Evolutionary conservation across 805 yeast species (phyloP), one percentile per base, ranked within the genome.

Genomic region (Kazachstania viticola): DNA sequence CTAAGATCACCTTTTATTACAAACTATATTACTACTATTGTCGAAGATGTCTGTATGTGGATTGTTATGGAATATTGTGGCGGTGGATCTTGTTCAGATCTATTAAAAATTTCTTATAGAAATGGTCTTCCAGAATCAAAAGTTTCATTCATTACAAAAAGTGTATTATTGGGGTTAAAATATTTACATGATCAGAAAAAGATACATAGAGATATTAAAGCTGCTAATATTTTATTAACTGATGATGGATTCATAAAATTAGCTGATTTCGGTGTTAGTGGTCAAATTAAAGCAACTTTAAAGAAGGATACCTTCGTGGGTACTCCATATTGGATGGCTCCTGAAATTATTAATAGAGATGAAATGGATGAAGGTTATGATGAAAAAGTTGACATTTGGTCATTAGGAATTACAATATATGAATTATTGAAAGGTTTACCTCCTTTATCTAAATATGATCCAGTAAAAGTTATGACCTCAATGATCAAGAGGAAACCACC

Each of bases 311-410:
- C 95, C 0, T 78, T 87, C 64, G 95, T 85, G 32, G 97, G 97
- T 1, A 85, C 96, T 0, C 95, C 96, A 11, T 83, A 73, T 56
- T 87, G 96, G 96, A 87, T 88, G 97, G 98, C 98, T 0, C 98
- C 98, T 0, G 98, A 91, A 53, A 79, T 91, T 27, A 53, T 64
- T 14, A 39, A 42, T 27, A 45, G 43, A 36, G 49, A 55, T 28
- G 22, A 19, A 19, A 15, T 24, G 12, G 25, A 33, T 30, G 53
- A 58, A 8, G 94, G 91, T 1, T 85, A 91, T 54, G 69, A 81
- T 48, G 80, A 77, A 39, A 81, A 79, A 47, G 94, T 85, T 1
- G 98, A 91, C 51, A 81, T 91, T 32, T 91, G 98, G 98, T 84
- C 95, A 0, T 62, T 85, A 15, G 98, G 98, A 0, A 88, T 91